Base-by-base conservation (phyloP, 1,284 basidiomycete genomes). In the Heterobasidion annosum region DNA sequence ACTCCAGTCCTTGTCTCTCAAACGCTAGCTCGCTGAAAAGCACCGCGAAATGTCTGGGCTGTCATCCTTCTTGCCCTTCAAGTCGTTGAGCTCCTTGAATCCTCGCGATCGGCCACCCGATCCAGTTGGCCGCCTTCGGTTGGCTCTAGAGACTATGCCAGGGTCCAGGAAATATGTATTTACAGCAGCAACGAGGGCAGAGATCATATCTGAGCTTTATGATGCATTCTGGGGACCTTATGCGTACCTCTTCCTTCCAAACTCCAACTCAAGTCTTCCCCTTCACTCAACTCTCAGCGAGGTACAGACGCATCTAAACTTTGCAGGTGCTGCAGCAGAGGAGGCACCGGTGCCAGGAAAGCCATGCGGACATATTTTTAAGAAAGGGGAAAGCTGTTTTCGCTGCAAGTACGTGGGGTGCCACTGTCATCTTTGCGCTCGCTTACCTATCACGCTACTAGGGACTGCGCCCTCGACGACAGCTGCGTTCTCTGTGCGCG, bases 381-480 rank as follows among this genome's bases (percentile, higher is more conserved):
- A 82, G 67, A 91, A 88, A 63, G 89, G 89, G 15, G 91, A 93
- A 65, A 84, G 88, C 62, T 93, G 91, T 61, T 93, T 92, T 67
- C 79, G 89, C 44, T 94, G 91, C 89, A 92, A 91, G 91, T 93
- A 66, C 75, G 91, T 77, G 16, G 35, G 34, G 18, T 13, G 16
- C 34, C 32, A 18, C 7, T 35, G 48, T 34, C 53, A 47, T 48
- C 34, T 49, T 32, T 40, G 51, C 35, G 52, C 53, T 48, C 33
- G 19, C 18, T 13, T 48, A 32, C 13, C 53, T 52, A 40, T 37
- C 43, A 15, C 19, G 34, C 35, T 51, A 10, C 10, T 63, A 94
- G 93, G 68, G 93, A 96, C 60, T 97, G 94, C 67, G 85, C 89
- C 1, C 73, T 91, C 56, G 91, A 96, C 62, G 85, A 93, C 56